Evolutionary conservation across 306 rosid species (phyloP).

Genomic region (Albizia julibrissin): DNA sequence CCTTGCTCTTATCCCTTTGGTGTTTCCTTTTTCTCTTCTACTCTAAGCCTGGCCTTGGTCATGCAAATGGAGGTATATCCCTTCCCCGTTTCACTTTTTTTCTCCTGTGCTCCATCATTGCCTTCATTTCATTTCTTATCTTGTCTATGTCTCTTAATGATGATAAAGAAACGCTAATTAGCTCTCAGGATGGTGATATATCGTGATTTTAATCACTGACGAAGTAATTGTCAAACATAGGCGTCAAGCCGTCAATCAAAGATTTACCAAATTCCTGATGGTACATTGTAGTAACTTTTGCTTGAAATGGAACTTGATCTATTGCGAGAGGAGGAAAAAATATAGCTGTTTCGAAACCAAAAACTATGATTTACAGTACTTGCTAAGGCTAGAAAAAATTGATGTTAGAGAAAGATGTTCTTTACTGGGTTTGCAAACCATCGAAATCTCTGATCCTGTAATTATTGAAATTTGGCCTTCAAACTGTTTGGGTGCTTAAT

Average conservation of each 20-base stretch:
- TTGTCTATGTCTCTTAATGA: too few relatives aligned
- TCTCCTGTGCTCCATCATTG: background rate
- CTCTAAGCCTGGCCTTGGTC: conserved; percentile 58
- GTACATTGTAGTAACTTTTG: background rate
- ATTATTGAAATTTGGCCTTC: background rate
- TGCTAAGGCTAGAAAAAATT: background rate
- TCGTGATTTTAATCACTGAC: background rate
- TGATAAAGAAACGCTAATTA: background rate
- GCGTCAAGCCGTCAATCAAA: background rate
- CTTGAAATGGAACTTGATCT: background rate
- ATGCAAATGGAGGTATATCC: conserved; percentile 54
- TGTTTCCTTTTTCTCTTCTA: conserved; percentile 63
- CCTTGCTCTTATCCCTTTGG: conserved; percentile 67
- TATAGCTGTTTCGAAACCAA: background rate
- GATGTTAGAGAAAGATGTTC: too few relatives aligned
- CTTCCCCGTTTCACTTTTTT: background rate
- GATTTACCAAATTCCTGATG: background rate
- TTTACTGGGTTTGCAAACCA: background rate
- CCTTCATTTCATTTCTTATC: background rate
- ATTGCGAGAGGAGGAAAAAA: background rate
- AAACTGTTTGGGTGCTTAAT: background rate
- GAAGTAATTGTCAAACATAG: background rate
- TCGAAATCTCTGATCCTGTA: background rate
- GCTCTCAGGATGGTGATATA: background rate
- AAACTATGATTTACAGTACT: background rate